Conservation (phyloP, 2,329 filamentous ascomycete species). For the Taxawa tesnikishii region DNA sequence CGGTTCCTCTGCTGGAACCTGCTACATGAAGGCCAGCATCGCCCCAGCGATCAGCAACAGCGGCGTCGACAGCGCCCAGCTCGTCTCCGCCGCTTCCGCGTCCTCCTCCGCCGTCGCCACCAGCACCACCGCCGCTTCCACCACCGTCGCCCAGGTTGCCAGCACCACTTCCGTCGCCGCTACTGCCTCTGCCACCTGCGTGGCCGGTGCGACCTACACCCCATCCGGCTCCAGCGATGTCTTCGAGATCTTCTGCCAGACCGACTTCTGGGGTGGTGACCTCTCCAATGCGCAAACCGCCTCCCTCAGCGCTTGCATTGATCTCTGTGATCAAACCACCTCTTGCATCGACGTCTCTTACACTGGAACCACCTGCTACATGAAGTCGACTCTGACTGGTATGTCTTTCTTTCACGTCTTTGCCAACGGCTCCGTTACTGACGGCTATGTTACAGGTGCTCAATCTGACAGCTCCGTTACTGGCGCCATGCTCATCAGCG, state of each 20-base stretch:
- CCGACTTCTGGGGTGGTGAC: neutral
- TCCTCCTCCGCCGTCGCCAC: no score
- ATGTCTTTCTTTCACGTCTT: no score
- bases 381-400: neutral
- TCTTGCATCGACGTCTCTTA: neutral
- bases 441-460: no score
- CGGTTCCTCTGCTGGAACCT: neutral
- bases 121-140: no score
- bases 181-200: conserved; percentile 10
- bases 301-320: neutral
- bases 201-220: no score
- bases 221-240: neutral
- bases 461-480: no score
- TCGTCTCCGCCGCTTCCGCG: neutral
- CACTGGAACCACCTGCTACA: neutral
- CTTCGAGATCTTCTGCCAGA: neutral
- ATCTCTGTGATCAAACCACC: neutral
- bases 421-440: no score
- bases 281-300: neutral
- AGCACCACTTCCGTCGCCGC: conserved; percentile 15
- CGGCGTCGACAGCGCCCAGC: neutral
- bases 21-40: neutral
- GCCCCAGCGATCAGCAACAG: neutral
- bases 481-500: no score
- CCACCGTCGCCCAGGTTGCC: conserved; percentile 13